phyloP scores from a whole-genome alignment of 805 yeast genomes.

The Schizosaccharomyces osmophilus region DNA sequence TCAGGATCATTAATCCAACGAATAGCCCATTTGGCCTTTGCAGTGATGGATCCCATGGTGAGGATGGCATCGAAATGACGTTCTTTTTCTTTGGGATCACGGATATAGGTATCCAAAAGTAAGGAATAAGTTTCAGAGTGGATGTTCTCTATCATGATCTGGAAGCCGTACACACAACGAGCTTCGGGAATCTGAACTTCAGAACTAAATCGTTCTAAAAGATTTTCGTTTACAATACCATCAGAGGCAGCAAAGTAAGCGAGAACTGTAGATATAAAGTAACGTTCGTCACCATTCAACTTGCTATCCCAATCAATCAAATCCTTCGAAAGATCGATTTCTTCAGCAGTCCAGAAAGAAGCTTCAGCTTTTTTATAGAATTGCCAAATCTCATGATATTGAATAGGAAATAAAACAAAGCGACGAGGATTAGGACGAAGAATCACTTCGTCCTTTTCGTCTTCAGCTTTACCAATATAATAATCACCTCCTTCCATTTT shows the following conservation, averaged over 20 bases:
- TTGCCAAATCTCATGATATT: conserved; percentile 94
- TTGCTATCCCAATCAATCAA: conserved; percentile 74
- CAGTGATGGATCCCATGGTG: conserved; percentile 83
- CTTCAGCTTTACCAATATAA: conserved; percentile 1
- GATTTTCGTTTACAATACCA: conserved; percentile 92
- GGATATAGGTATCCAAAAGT: conserved; percentile 80
- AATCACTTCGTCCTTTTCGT: conserved; percentile 39
- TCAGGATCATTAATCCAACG: conserved; percentile 83
- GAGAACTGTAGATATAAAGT: conserved; percentile 69
- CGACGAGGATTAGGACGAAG: conserved; percentile 64
- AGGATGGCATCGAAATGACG: conserved; percentile 86
- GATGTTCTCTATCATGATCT: conserved; percentile 97
- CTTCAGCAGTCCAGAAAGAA: conserved; percentile 98
- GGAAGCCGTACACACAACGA: conserved; percentile 96
- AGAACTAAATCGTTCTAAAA: conserved; percentile 90
- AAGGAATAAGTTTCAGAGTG: conserved; percentile 93
- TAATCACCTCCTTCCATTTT: background rate
- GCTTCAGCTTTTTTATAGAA: conserved; percentile 98
- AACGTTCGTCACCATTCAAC: conserved; percentile 77
- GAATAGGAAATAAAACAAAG: conserved; percentile 84
- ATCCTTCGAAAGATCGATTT: conserved; percentile 86
- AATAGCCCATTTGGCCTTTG: conserved; percentile 97
- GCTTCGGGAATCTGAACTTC: conserved; percentile 96
- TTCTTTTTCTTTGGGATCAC: conserved; percentile 82
- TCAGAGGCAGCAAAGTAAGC: conserved; percentile 98